Evolutionary conservation across 306 rosid species (phyloP).

Genomic region (Phaseolus lunatus): DNA sequence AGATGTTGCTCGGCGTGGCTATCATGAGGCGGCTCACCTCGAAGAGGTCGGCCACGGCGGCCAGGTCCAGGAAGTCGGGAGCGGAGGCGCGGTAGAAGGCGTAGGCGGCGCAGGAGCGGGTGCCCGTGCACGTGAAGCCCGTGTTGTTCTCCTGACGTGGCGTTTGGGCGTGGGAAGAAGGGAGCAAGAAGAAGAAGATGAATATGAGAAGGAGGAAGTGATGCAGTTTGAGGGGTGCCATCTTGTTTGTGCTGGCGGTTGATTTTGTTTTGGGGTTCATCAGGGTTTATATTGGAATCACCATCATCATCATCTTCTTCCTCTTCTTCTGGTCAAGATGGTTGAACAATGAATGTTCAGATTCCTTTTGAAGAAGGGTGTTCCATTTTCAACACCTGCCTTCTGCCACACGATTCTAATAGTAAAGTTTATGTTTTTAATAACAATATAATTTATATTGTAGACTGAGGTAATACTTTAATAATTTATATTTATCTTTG

Average conservation of each 20-base stretch:
- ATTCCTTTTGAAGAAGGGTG: neutral
- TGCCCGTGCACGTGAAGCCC: conserved; percentile 61
- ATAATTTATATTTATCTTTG: neutral
- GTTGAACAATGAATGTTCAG: neutral
- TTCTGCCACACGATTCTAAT: too few species aligned
- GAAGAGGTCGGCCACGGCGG: conserved; percentile 84
- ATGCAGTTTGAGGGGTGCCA: too few species aligned
- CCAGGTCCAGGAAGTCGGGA: conserved; percentile 76
- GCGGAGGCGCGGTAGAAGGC: conserved; percentile 66
- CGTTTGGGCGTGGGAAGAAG: conserved; percentile 49
- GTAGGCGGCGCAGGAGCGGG: conserved; percentile 62
- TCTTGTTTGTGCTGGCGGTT: too few species aligned
- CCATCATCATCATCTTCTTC: too few species aligned
- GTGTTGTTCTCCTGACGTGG: conserved; percentile 42
- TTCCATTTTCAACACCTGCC: conserved; percentile 25
- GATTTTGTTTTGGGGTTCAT: too few species aligned
- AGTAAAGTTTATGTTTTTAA: too few species aligned
- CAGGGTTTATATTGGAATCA: too few species aligned
- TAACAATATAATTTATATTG: too few species aligned
- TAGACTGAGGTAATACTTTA: too few species aligned
- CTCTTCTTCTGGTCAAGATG: neutral
- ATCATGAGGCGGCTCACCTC: conserved; percentile 69
- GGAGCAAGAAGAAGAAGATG: neutral
- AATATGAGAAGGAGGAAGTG: too few species aligned
- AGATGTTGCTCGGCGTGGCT: conserved; percentile 67